Evolutionary conservation across 2,329 filamentous ascomycete species (phyloP), one percentile per base, ranked within the genome.

Genomic region (Orbilia quercus): DNA sequence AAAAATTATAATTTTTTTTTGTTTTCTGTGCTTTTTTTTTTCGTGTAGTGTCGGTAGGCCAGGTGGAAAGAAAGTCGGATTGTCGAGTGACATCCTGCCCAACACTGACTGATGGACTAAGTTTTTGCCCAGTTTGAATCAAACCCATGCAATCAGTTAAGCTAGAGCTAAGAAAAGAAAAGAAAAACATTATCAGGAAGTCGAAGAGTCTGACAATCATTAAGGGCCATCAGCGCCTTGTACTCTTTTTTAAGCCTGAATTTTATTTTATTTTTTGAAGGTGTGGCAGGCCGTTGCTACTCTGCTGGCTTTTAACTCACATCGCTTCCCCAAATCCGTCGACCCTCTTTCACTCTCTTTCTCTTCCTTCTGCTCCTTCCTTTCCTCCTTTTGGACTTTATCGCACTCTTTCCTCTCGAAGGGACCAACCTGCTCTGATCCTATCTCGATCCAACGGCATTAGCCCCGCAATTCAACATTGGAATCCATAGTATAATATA

Each of bases 381-480:
- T 38, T 45, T 31, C 31, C 36, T 47, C 59, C 53, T 66, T 73
- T 73, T 51, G 69, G 54, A 73, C 60, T 54, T 73, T 73, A 73
- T 72, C 59, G 51, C 58, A 55, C 60, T 73, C 60, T 66, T 55
- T 66, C 69, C 54, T 73, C 69, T 66, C 50, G 44, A 64, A 66
- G 69, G 69, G 54, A 42, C 69, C 69, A 48, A 60, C 36, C 60
- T 73, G 60, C 36, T 73, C 34, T 55, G 47, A 48, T 55, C 40
- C 48, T 25, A 55, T 53, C 64, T 28, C 57, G 50, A 62, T 48
- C 34, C 50, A 38, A 45, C 44, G 7, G 58, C 36, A 20, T 22
- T 34, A 31, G 23, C 60, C 48, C 14, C 48, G 69, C 54, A 73
- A 73, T 73, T 73, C 67, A 73, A 73, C 69, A 73, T 73, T 66